A percentile compares a stretch with the other conserved stretches of the same genome.
phyloP scores from a whole-genome alignment of 192 early-diverging fungal genomes.

The Coemansia sp. region DNA sequence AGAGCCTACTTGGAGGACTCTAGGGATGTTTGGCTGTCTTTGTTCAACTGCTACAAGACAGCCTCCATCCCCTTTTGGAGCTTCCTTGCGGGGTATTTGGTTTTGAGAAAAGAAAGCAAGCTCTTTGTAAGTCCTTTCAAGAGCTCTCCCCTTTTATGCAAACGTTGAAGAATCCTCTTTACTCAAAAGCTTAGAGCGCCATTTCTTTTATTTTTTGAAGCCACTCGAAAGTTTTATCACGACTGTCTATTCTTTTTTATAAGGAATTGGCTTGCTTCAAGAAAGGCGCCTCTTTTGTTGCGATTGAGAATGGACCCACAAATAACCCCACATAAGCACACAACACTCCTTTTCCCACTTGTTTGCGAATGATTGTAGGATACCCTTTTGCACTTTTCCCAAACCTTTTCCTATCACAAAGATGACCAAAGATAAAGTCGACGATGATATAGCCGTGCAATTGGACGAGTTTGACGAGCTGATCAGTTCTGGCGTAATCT shows the following conservation, averaged over 20 bases:
- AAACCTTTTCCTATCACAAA: neutral
- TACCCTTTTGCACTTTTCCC: too few species aligned
- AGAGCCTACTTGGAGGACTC: too few species aligned
- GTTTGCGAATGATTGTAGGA: too few species aligned
- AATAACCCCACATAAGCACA: neutral
- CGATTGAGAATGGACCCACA: neutral
- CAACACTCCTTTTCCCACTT: too few species aligned
- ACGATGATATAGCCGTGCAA: conserved; percentile 6
- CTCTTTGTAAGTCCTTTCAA: neutral
- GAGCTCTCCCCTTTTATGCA: neutral
- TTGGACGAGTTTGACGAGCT: conserved; percentile 26
- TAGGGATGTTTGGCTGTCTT: neutral
- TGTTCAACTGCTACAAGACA: neutral
- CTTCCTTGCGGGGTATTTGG: neutral
- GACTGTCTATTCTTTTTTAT: neutral
- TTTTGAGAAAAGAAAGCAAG: neutral
- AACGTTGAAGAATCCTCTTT: neutral
- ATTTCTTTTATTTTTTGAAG: neutral
- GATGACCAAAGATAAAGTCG: neutral
- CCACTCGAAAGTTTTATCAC: too few species aligned
- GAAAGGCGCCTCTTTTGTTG: too few species aligned
- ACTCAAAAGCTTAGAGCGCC: neutral
- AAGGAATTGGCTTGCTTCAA: neutral
- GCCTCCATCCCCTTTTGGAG: too few species aligned
- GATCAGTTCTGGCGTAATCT: conserved; percentile 16